phyloP scores from a whole-genome alignment of 208 protist species.

The Wallacemonas sp. region DNA sequence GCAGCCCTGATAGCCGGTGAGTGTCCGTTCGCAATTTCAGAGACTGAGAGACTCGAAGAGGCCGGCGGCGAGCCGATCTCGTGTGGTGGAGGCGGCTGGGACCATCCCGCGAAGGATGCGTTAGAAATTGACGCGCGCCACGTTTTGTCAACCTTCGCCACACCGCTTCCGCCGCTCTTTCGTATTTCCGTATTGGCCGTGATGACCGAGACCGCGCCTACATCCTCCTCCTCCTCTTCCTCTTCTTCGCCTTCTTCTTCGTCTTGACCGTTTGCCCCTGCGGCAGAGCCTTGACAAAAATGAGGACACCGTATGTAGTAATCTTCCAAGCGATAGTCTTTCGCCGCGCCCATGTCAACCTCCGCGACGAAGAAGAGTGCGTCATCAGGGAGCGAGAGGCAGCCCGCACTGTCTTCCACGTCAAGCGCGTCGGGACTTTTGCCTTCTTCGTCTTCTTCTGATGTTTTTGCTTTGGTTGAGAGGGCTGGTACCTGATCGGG shows the following conservation, averaged over 20 bases:
- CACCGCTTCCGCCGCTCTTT: too few relatives aligned
- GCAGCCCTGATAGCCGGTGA: too few relatives aligned
- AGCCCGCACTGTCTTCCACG: background rate
- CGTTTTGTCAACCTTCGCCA: too few relatives aligned
- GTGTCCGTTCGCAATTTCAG: too few relatives aligned
- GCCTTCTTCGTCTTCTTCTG: background rate
- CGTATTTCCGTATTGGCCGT: too few relatives aligned
- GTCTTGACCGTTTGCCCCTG: background rate
- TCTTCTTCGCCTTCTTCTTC: background rate
- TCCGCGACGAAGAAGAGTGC: constrained; percentile 8
- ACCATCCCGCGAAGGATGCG: too few relatives aligned
- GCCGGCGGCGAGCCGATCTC: too few relatives aligned
- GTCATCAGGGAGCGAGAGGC: background rate
- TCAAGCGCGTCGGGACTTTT: background rate
- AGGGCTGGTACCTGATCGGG: background rate
- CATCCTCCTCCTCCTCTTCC: background rate
- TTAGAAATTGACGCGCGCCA: too few relatives aligned
- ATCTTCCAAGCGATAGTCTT: constrained; percentile 3
- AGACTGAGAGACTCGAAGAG: too few relatives aligned
- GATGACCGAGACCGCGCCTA: background rate
- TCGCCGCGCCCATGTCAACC: background rate
- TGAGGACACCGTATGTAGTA: constrained; percentile 7
- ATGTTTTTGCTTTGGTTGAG: background rate
- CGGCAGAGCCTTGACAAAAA: background rate
- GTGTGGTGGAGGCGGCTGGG: too few relatives aligned